A percentile compares a stretch with the other conserved stretches of the same genome.
phyloP scores from a whole-genome alignment of 148 eudicot genomes.

The Camellia granthamiana region DNA sequence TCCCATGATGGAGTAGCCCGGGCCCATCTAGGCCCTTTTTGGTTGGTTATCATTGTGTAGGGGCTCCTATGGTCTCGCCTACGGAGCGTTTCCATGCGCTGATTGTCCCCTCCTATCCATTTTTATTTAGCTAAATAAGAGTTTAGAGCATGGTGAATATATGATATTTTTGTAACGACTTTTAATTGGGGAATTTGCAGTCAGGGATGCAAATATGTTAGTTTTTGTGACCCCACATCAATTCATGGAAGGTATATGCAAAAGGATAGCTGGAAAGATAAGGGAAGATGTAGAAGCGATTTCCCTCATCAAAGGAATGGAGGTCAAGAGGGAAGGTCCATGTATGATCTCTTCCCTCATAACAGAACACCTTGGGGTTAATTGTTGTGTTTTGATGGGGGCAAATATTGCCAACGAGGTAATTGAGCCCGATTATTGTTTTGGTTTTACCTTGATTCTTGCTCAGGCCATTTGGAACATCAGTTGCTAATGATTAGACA shows the following conservation, averaged over 20 bases:
- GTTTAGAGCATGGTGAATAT: neutral
- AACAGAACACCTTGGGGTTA: conserved; percentile 53
- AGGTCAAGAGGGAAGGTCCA: conserved; percentile 92
- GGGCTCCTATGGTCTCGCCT: too few relatives aligned
- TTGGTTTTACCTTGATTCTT: neutral
- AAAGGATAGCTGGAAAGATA: conserved; percentile 62
- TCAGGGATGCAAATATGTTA: conserved; percentile 82
- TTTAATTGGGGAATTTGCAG: conserved; percentile 37
- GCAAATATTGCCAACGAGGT: conserved; percentile 98
- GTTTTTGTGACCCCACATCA: conserved; percentile 99
- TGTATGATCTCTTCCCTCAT: conserved; percentile 78
- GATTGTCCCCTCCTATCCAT: too few relatives aligned
- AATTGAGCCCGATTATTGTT: neutral
- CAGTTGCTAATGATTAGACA: neutral
- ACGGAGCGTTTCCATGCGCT: too few relatives aligned
- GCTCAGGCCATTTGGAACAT: neutral
- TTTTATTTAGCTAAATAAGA: too few relatives aligned
- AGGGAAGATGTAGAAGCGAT: conserved; percentile 66
- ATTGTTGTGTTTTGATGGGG: conserved; percentile 92
- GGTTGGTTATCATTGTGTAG: too few relatives aligned
- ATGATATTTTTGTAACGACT: neutral
- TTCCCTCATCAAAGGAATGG: conserved; percentile 96
- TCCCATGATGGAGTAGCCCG: too few relatives aligned
- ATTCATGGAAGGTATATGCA: conserved; percentile 77
- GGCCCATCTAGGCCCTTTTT: too few relatives aligned